Evolutionary conservation across 2,329 filamentous ascomycete species (phyloP).

Genomic region (Alternaria dauci): DNA sequence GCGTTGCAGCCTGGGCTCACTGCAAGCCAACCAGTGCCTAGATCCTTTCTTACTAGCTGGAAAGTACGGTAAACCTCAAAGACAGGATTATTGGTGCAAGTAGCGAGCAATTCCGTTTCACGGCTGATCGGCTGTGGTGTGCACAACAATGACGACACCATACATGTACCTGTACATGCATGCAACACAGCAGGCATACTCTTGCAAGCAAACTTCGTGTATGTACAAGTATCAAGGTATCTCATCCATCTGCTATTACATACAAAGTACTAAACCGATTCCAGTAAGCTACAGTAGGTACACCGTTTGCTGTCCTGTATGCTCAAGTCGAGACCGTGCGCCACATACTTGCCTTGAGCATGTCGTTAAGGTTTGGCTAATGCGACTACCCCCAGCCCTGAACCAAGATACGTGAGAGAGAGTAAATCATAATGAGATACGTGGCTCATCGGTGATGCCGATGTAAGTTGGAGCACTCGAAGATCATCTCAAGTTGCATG

Average conservation of each 20-base stretch:
- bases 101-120: neutral
- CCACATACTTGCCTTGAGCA: neutral
- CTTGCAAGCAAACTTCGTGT: neutral
- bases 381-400: slow-evolving; percentile 1
- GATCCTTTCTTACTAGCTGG: neutral
- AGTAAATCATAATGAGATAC: slow-evolving; percentile 3
- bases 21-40: neutral
- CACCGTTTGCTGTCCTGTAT: slow-evolving; percentile 3
- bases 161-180: slow-evolving; percentile 3
- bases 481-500: neutral
- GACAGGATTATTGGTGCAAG: neutral
- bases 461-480: neutral
- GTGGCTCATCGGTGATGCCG: slow-evolving; percentile 4
- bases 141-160: neutral
- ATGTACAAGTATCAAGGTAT: slow-evolving; percentile 6
- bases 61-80: neutral
- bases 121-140: neutral
- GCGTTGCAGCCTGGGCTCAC: neutral
- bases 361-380: slow-evolving; percentile 3
- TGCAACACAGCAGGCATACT: slow-evolving; percentile 1
- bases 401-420: slow-evolving; percentile 2
- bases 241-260: neutral
- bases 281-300: neutral
- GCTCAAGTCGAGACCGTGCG: slow-evolving; percentile 1
- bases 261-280: neutral